phyloP scores from a whole-genome alignment of 2,329 filamentous ascomycete species.

The Drechslerella dactyloides region DNA sequence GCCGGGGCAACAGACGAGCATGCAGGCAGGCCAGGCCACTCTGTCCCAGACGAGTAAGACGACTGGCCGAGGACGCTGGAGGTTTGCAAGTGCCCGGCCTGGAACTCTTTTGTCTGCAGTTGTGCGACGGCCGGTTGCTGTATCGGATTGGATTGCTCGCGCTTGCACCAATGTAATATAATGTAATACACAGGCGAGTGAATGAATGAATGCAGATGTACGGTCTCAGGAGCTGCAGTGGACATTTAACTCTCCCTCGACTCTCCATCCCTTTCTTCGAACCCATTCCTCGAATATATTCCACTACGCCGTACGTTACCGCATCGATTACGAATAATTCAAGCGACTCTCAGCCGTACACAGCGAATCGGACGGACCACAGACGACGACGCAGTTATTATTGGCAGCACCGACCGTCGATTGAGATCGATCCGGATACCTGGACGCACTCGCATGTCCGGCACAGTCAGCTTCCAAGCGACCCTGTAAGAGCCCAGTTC shows the following conservation, averaged over 20 bases:
- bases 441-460: too few species aligned
- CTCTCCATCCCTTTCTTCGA: constrained; percentile 1
- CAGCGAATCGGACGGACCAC: too few species aligned
- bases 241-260: neutral
- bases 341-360: too few species aligned
- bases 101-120: neutral
- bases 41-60: neutral
- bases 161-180: neutral
- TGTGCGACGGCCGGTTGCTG: neutral
- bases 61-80: too few species aligned
- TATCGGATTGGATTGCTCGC: neutral
- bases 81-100: too few species aligned
- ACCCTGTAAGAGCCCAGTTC: too few species aligned
- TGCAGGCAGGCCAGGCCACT: neutral
- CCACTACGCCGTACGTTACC: neutral
- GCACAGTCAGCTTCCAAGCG: too few species aligned
- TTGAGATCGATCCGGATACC: too few species aligned
- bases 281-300: neutral
- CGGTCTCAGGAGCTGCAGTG: too few species aligned
- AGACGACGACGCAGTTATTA: too few species aligned
- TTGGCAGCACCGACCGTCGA: too few species aligned
- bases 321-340: neutral
- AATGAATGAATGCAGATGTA: neutral
- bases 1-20: neutral
- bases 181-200: too few species aligned